Base-by-base conservation (phyloP, 2,329 filamentous ascomycete genomes). In the Pseudogymnoascus sp. region DNA sequence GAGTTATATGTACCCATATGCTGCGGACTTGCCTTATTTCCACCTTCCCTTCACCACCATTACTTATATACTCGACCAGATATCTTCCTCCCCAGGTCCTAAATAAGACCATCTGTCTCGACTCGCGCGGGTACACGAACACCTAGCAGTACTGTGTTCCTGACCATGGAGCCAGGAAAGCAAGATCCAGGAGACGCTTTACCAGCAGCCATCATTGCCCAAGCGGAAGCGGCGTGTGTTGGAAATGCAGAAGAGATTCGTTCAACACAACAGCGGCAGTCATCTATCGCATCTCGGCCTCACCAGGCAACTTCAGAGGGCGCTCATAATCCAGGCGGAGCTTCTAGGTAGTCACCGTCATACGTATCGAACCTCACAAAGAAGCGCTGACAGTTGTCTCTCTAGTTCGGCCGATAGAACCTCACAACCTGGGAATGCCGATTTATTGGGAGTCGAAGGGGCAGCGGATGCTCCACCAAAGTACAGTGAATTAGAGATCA, bases 401-500 rank as follows among this genome's bases (percentile, higher is more conserved):
- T 35, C 29, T 56, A 56, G 50, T 31, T 56, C 47, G 26, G 26
- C 47, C 50, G 16, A 35, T 33, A 33, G 50, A 8, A 56, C 50
- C 29, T 35, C 50, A 56, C 50, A 33, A 14, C n/a, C 29, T 8
- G 29, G 16, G 10, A 56, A 56, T 33, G 7, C 16, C 50, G 50
- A 56, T 35, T 14, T 56, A 21, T 35, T 33, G 50, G 50, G 50
- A 33, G 50, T 19, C n/a, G 50, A 56, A 19, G 50, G 50, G 11
- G 16, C 33, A 31, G n/a, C n/a, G 26, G 59, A 61, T 38, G 16
- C 59, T 14, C 59, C 59, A 31, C 59, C 59, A 16, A 42, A 61
- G 38, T 61, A 61, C 59, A 61, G 59, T 33, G 59, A 61, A 62
- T 72, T 89, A 24, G 80, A 84, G 64, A 80, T 88, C 64, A 83